These are phyloP conservation scores for Stachybotrys chartarum DNA, from an alignment of 2,329 filamentous ascomycete species.

Conservation along the genomic window DNA sequence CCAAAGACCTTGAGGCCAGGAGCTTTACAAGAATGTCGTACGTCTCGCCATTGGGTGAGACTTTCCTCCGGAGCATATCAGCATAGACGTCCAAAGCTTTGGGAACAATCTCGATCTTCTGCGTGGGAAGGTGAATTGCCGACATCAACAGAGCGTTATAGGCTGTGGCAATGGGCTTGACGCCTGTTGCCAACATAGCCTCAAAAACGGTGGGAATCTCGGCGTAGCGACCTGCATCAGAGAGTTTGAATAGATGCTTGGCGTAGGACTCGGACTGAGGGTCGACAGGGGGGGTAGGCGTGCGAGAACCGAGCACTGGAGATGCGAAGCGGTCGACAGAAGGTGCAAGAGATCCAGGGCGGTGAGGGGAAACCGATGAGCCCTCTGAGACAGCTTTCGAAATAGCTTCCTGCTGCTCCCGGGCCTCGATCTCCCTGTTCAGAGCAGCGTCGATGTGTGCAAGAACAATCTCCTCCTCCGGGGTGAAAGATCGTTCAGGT, in stretches of 20 bases:
- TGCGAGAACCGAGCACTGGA: slow-evolving; percentile 41
- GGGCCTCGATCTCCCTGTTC: slow-evolving; percentile 64
- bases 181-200: slow-evolving; percentile 74
- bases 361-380: slow-evolving; percentile 29
- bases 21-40: slow-evolving; percentile 83
- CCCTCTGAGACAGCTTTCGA: slow-evolving; percentile 31
- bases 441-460: slow-evolving; percentile 83
- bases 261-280: slow-evolving; percentile 65
- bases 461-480: slow-evolving; percentile 51
- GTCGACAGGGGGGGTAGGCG: slow-evolving; percentile 55
- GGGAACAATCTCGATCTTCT: slow-evolving; percentile 76
- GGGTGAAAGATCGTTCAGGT: slow-evolving; percentile 28
- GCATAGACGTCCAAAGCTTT: slow-evolving; percentile 93
- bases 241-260: slow-evolving; percentile 69
- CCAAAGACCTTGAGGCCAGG: slow-evolving; percentile 71
- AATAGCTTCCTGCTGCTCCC: slow-evolving; percentile 36
- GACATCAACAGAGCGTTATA: slow-evolving; percentile 88
- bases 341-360: slow-evolving; percentile 34
- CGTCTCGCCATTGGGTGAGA: slow-evolving; percentile 75
- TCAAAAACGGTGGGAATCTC: slow-evolving; percentile 91
- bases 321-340: slow-evolving; percentile 31
- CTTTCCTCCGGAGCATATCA: slow-evolving; percentile 85
- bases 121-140: slow-evolving; percentile 72
- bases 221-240: slow-evolving; percentile 64
- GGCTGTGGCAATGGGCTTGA: slow-evolving; percentile 74